A percentile compares a stretch with the other conserved stretches of the same genome.
Evolutionary conservation across 768 basidiomycete genomes (phyloP).

Genomic region (Boletus pseudo-olivaceus): DNA sequence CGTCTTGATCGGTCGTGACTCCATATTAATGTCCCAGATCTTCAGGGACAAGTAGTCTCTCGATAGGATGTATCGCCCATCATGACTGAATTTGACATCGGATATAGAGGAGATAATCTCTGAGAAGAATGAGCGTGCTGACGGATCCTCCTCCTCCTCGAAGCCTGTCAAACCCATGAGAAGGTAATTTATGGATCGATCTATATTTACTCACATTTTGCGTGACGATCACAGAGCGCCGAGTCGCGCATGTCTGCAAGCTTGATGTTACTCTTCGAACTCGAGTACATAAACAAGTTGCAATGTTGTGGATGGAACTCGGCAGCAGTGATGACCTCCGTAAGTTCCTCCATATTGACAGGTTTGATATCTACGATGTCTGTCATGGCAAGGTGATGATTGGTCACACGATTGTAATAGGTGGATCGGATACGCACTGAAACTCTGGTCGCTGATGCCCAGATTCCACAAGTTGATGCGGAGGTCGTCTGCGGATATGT

Average conservation of each 20-base stretch:
- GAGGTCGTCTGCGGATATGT: slow-evolving; percentile 98
- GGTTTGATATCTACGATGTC: slow-evolving; percentile 99
- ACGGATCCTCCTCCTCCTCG: slow-evolving; percentile 98
- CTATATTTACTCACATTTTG: slow-evolving; percentile 71
- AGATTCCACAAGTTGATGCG: slow-evolving; percentile 98
- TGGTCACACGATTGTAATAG: slow-evolving; percentile 1
- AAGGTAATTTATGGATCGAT: background rate
- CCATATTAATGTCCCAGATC: slow-evolving; percentile 99
- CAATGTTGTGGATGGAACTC: slow-evolving; percentile 98
- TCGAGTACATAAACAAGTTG: slow-evolving; percentile 99
- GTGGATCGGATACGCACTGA: slow-evolving; percentile 63
- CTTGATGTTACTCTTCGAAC: slow-evolving; percentile 99
- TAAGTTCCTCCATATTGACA: slow-evolving; percentile 99
- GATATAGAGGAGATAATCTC: slow-evolving; percentile 99
- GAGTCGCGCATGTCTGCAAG: slow-evolving; percentile 99
- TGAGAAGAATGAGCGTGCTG: slow-evolving; percentile 97
- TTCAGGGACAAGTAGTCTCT: slow-evolving; percentile 97
- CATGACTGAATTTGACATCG: slow-evolving; percentile 98
- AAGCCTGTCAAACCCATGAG: slow-evolving; percentile 59
- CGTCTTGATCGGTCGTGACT: slow-evolving; percentile 91
- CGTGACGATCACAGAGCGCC: slow-evolving; percentile 92
- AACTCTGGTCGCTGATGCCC: slow-evolving; percentile 97
- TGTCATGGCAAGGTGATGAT: slow-evolving; percentile 30
- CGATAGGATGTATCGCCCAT: slow-evolving; percentile 94
- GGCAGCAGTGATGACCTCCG: slow-evolving; percentile 99